Evolutionary conservation across 192 early-diverging fungal species (phyloP), one percentile per base, ranked within the genome.

Genomic region (Coemansia guatemalensis): DNA sequence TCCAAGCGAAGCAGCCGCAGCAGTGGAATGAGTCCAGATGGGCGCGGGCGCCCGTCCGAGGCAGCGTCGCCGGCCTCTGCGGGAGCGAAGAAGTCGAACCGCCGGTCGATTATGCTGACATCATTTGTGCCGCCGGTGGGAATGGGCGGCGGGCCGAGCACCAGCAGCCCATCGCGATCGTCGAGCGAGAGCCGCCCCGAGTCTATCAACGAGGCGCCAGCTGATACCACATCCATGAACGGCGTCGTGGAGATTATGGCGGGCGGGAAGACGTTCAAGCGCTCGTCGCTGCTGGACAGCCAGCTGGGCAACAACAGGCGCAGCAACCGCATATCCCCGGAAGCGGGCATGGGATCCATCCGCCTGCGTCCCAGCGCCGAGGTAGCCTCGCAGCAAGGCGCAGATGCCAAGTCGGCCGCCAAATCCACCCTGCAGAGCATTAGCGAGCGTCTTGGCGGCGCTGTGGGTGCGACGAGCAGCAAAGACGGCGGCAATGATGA

Each of bases 91-190:
- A 62, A 61, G 62, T 32, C 44, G 2, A 80, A 80, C 58, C 59
- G 77, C 5, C 67, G 77, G 24, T 80, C 77, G 1, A 80, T 80
- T 5, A 67, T 80, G 71, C 68, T 80, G 22, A 80, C 77, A 9
- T 80, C 77, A 14, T 80, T 80, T 61, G 71, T 73, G 8, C 77
- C 77, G 20, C 77, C 77, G 0, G 77, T 80, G 24, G 63, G 67
- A 2, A 67, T 65, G 60, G 56, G 73, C 49, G 62, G 53, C 24
- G 73, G 68, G 5, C 58, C 65, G 50, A 69, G 59, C 58, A 68
- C 17, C 56, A 54, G 20, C 63, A 73, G 67, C n/a, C 58, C 73
- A 6, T 63, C 68, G 22, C 33, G 77, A 29, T 69, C 68, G 32
- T 80, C 77, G 11, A 50, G 27, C 5, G 76, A 79, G 6, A 79